Conservation (phyloP, 1,284 basidiomycete species). For the Golubevia pallescens region DNA sequence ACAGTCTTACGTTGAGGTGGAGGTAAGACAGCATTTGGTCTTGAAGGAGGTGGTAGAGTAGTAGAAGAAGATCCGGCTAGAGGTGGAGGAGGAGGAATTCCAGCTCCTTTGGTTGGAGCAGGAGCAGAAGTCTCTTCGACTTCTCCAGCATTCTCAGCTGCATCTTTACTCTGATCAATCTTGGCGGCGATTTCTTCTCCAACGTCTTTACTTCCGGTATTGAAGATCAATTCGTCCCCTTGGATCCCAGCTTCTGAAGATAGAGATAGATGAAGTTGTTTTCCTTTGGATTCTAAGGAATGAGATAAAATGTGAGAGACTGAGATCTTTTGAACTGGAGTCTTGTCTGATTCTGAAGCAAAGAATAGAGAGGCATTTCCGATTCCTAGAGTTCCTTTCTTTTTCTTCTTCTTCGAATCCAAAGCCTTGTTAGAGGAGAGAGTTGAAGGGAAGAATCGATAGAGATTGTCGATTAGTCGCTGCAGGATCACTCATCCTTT, state of each 20-base stretch:
- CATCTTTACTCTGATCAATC: constrained; percentile 42
- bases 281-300: constrained; percentile 51
- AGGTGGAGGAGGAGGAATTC: constrained; percentile 24
- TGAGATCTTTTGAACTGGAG: constrained; percentile 52
- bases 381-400: constrained; percentile 60
- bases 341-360: constrained; percentile 60
- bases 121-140: constrained; percentile 13
- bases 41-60: constrained; percentile 34
- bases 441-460: neutral
- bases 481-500: too few species aligned
- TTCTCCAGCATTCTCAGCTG: constrained; percentile 17
- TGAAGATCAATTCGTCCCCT: constrained; percentile 37
- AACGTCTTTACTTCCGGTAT: constrained; percentile 49
- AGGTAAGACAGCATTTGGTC: constrained; percentile 25
- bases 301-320: constrained; percentile 38
- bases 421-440: constrained; percentile 17
- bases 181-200: constrained; percentile 48
- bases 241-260: constrained; percentile 29
- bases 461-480: too few species aligned
- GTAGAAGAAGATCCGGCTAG: constrained; percentile 18
- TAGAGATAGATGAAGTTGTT: constrained; percentile 47
- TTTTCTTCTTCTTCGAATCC: constrained; percentile 56
- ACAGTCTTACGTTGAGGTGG: constrained; percentile 41
- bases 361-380: constrained; percentile 61
- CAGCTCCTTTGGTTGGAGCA: constrained; percentile 11